phyloP scores from a whole-genome alignment of 805 yeast species.

The Dipodascopsis tothii region DNA sequence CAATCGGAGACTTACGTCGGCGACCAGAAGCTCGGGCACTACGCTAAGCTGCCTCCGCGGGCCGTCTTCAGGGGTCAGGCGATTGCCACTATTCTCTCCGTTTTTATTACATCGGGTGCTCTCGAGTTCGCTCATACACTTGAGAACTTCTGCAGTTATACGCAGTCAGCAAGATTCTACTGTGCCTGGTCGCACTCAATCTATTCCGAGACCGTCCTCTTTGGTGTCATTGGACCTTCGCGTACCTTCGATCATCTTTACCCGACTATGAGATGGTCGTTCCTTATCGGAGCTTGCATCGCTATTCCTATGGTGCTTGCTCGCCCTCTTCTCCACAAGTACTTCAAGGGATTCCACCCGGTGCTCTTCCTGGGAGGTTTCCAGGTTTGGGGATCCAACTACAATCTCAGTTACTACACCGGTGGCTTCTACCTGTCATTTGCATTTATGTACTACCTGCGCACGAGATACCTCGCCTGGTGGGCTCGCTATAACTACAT shows the following conservation, averaged over 20 bases:
- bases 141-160: slow-evolving; percentile 34
- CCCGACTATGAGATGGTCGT: slow-evolving; percentile 50
- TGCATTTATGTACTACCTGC: slow-evolving; percentile 49
- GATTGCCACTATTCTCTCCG: slow-evolving; percentile 38
- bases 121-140: slow-evolving; percentile 31
- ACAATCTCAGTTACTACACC: slow-evolving; percentile 66
- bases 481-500: slow-evolving; percentile 70
- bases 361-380: slow-evolving; percentile 48
- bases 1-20: slow-evolving; percentile 50
- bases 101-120: slow-evolving; percentile 38
- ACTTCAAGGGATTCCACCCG: slow-evolving; percentile 48
- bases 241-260: slow-evolving; percentile 50
- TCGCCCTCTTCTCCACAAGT: slow-evolving; percentile 6
- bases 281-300: slow-evolving; percentile 47
- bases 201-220: slow-evolving; percentile 49
- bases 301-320: slow-evolving; percentile 37
- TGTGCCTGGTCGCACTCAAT: slow-evolving; percentile 43
- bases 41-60: slow-evolving; percentile 56
- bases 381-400: slow-evolving; percentile 30
- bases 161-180: slow-evolving; percentile 40
- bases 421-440: slow-evolving; percentile 59
- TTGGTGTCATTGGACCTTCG: slow-evolving; percentile 61
- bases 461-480: slow-evolving; percentile 52
- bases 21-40: slow-evolving; percentile 59
- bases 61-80: slow-evolving; percentile 50